Evolutionary conservation across 495 filamentous ascomycete species (phyloP).

Genomic region (Xylaria acuta): DNA sequence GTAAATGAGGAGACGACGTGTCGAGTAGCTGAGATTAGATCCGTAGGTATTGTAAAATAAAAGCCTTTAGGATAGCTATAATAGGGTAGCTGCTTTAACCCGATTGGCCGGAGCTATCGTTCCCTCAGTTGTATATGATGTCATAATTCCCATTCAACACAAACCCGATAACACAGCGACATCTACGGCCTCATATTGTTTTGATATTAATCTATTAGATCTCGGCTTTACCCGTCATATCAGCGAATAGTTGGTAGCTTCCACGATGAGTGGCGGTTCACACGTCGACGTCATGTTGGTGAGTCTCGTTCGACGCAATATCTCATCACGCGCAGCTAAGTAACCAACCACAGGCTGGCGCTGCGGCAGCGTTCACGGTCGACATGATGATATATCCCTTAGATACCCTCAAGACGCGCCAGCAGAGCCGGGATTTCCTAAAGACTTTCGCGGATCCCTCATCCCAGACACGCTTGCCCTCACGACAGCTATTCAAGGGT

Average conservation of each 20-base stretch:
- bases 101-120: slow-evolving; percentile 10
- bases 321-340: slow-evolving; percentile 4
- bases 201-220: not conserved
- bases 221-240: not conserved
- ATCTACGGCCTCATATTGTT: not conserved
- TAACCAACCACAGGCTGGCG: slow-evolving; percentile 70
- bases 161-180: not conserved
- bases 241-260: not conserved
- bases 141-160: not conserved
- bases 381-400: slow-evolving; percentile 83
- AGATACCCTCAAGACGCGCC: slow-evolving; percentile 84
- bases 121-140: slow-evolving; percentile 12
- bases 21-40: not conserved
- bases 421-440: slow-evolving; percentile 76
- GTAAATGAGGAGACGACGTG: not conserved
- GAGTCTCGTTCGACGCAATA: slow-evolving; percentile 26
- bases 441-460: slow-evolving; percentile 63
- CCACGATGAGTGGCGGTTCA: slow-evolving; percentile 37
- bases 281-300: slow-evolving; percentile 50
- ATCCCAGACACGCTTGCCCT: slow-evolving; percentile 55
- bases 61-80: not conserved
- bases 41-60: not conserved
- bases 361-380: slow-evolving; percentile 77
- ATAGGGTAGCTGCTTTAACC: slow-evolving; percentile 10
- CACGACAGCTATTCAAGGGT: slow-evolving; percentile 67